Conservation (phyloP, 768 basidiomycete species). For the Leccinum subgranulosum region DNA sequence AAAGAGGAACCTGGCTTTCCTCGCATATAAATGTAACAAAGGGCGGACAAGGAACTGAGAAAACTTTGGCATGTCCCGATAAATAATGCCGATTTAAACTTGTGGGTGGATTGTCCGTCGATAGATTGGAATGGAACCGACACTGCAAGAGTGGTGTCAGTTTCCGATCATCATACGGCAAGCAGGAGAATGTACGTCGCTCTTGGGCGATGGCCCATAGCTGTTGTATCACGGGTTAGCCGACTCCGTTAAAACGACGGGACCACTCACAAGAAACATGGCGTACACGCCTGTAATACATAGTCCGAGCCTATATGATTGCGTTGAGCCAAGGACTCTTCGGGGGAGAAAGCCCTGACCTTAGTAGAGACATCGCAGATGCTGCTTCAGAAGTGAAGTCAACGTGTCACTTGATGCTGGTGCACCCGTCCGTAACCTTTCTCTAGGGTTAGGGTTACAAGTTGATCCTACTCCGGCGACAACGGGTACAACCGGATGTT, state of each 20-base stretch:
- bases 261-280: conserved; percentile 75
- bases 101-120: conserved; percentile 58
- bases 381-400: not conserved
- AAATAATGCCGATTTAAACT: conserved; percentile 84
- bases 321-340: not conserved
- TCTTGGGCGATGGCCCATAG: conserved; percentile 95
- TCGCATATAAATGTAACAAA: conserved; percentile 70
- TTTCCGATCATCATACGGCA: not conserved
- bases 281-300: conserved; percentile 90
- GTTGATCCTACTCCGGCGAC: no score
- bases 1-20: conserved; percentile 53
- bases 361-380: conserved; percentile 25
- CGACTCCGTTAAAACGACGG: not conserved
- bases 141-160: conserved; percentile 41
- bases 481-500: no score
- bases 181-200: conserved; percentile 53
- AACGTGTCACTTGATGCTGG: conserved; percentile 24
- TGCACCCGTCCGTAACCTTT: conserved; percentile 14
- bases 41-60: conserved; percentile 70
- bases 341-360: conserved; percentile 11
- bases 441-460: conserved; percentile 15
- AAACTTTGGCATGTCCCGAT: conserved; percentile 83
- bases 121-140: conserved; percentile 79
- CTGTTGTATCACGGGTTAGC: conserved; percentile 36
- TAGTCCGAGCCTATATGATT: conserved; percentile 50